These are phyloP conservation scores for Fraxinus quadrangulata DNA, from an alignment of 257 asterid species.

Conservation along the genomic window DNA sequence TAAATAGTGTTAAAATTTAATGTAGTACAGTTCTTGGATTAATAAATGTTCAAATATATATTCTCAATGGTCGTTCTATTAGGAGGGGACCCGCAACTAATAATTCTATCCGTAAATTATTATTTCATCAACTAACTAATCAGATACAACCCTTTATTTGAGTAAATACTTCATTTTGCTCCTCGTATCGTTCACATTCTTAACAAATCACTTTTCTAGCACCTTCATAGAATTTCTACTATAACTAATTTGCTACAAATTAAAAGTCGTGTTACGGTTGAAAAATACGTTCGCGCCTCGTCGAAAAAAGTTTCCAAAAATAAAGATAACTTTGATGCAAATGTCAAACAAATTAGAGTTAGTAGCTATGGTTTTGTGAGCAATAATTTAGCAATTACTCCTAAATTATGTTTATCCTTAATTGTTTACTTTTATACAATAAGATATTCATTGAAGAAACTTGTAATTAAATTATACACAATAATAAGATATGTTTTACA, in stretches of 20 bases:
- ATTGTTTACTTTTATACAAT: too few species aligned
- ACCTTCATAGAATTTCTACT: not conserved
- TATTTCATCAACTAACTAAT: not conserved
- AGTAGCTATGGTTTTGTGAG: constrained; percentile 19
- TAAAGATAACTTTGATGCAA: not conserved
- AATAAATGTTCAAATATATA: too few species aligned
- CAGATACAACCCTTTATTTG: not conserved
- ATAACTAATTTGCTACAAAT: not conserved
- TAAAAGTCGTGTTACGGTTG: not conserved
- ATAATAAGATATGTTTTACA: constrained; percentile 4
- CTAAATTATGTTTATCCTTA: not conserved
- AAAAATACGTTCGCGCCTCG: not conserved
- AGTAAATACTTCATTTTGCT: not conserved
- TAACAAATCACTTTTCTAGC: not conserved
- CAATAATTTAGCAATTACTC: not conserved
- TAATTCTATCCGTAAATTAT: not conserved
- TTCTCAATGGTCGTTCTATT: too few species aligned
- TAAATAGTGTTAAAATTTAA: too few species aligned
- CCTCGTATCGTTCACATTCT: not conserved
- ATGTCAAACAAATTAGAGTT: not conserved
- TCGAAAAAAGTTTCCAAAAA: not conserved
- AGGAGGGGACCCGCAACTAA: not conserved
- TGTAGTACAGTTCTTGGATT: too few species aligned
- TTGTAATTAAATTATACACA: not conserved
- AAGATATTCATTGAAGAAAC: not conserved